These are phyloP conservation scores for Pyrenophora seminiperda DNA, from an alignment of 2,329 filamentous ascomycete species.

Conservation along the genomic window DNA sequence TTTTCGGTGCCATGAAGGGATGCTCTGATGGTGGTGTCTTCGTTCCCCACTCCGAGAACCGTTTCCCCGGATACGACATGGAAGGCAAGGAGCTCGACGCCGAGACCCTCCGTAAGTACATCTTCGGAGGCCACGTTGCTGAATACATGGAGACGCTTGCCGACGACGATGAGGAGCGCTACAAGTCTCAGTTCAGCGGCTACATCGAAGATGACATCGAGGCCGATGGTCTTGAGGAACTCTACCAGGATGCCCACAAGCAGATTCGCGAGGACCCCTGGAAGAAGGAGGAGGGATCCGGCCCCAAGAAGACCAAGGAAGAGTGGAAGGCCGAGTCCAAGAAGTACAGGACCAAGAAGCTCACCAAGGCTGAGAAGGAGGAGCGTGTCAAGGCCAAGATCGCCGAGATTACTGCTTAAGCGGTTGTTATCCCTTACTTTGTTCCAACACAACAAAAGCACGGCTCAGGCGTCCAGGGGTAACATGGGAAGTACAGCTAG, in stretches of 20 bases:
- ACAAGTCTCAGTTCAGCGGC: constrained; percentile 96
- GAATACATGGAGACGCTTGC: constrained; percentile 99
- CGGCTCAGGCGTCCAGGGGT: constrained; percentile 45
- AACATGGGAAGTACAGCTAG: constrained; percentile 38
- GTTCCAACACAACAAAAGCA: constrained; percentile 44
- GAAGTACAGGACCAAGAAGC: constrained; percentile 82
- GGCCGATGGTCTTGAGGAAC: constrained; percentile 94
- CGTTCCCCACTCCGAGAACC: constrained; percentile 98
- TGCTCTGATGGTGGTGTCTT: constrained; percentile 97
- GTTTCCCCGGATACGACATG: constrained; percentile 98
- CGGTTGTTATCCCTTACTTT: constrained; percentile 22
- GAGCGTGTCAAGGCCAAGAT: constrained; percentile 89
- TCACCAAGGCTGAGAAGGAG: constrained; percentile 81
- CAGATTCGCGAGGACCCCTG: constrained; percentile 97
- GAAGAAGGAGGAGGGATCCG: constrained; percentile 82
- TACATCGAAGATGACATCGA: constrained; percentile 98
- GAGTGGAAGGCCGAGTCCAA: constrained; percentile 94
- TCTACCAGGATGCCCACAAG: constrained; percentile 93
- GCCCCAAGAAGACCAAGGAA: constrained; percentile 93
- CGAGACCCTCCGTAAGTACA: constrained; percentile 98
- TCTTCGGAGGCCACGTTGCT: constrained; percentile 95
- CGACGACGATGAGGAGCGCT: constrained; percentile 99
- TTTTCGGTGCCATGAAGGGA: constrained; percentile 99
- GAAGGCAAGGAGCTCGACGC: constrained; percentile 97
- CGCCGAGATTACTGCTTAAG: constrained; percentile 69